Evolutionary conservation across 106 monocot genomes (phyloP).

Genomic region (Ottelia alismoides): DNA sequence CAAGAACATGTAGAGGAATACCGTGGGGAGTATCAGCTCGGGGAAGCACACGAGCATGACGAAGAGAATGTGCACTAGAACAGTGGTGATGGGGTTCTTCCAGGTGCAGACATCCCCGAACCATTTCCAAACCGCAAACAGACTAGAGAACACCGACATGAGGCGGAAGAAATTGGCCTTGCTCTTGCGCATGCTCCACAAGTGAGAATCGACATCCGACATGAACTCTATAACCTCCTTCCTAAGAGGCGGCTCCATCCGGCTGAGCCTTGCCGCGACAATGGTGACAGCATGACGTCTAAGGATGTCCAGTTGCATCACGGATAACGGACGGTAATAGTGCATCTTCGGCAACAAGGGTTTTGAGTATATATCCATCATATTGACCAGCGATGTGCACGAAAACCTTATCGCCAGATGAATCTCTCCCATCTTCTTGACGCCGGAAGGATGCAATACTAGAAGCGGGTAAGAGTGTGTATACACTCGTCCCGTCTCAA

Average conservation of each 20-base stretch:
- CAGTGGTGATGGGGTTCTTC: constrained; percentile 52
- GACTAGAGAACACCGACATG: constrained; percentile 29
- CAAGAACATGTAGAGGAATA: constrained; percentile 50
- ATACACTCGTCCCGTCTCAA: constrained; percentile 50
- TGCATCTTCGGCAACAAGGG: constrained; percentile 71
- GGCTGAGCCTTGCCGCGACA: constrained; percentile 36
- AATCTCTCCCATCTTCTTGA: constrained; percentile 79
- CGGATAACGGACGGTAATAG: constrained; percentile 32
- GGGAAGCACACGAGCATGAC: constrained; percentile 57
- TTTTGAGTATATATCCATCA: constrained; percentile 27
- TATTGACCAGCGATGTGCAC: constrained; percentile 23
- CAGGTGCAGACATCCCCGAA: constrained; percentile 50
- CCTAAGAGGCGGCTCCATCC: constrained; percentile 61
- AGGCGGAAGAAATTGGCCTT: constrained; percentile 67
- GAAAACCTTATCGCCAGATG: constrained; percentile 68
- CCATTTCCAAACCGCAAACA: constrained; percentile 33
- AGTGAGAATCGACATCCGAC: constrained; percentile 39
- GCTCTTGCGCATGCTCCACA: constrained; percentile 73
- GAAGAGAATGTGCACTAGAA: constrained; percentile 51
- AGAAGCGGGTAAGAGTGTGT: constrained; percentile 55
- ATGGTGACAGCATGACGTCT: constrained; percentile 40
- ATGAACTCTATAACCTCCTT: constrained; percentile 65
- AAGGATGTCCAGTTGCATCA: constrained; percentile 31
- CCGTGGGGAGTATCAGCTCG: constrained; percentile 45
- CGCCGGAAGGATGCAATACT: constrained; percentile 39